A percentile compares a stretch with the other conserved stretches of the same genome.
Evolutionary conservation across 2,329 filamentous ascomycete species (phyloP).

Genomic region (Hypoxylon rubiginosum): DNA sequence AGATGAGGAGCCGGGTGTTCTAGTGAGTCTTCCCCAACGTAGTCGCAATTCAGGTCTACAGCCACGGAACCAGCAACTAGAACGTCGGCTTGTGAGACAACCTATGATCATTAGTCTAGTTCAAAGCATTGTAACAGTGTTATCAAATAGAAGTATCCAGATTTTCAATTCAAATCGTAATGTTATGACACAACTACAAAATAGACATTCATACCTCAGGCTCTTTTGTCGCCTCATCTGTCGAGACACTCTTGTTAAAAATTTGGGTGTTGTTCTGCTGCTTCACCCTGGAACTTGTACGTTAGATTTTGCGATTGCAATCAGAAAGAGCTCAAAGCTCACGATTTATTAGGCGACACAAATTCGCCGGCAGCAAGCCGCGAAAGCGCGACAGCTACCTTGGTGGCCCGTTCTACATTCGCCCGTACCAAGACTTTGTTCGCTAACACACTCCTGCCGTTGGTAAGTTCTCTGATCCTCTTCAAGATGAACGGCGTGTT

Average conservation of each 20-base stretch:
- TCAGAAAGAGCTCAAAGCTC: conserved; percentile 46
- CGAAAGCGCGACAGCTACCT: conserved; percentile 67
- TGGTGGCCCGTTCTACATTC: conserved; percentile 68
- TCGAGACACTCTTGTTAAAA: conserved; percentile 24
- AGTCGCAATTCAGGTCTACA: conserved; percentile 89
- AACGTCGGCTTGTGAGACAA: conserved; percentile 67
- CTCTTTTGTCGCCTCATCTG: conserved; percentile 25
- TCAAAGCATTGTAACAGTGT: background rate
- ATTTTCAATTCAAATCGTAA: conserved; percentile 1
- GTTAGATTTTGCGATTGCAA: conserved; percentile 39
- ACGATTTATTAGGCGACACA: conserved; percentile 45
- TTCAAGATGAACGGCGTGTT: conserved; percentile 88
- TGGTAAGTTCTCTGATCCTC: conserved; percentile 83
- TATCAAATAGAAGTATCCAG: background rate
- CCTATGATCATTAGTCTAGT: conserved; percentile 42
- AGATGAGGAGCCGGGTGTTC: conserved; percentile 62
- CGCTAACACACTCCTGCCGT: conserved; percentile 77
- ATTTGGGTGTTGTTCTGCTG: conserved; percentile 26
- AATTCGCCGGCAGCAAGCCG: conserved; percentile 55
- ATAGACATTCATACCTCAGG: conserved; percentile 42
- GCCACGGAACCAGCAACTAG: conserved; percentile 92
- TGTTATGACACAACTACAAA: conserved; percentile 8
- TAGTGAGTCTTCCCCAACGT: conserved; percentile 53
- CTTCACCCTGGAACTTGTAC: conserved; percentile 41
- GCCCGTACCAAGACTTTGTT: conserved; percentile 74